Evolutionary conservation across 805 yeast genomes (phyloP).

Genomic region (Priceomyces melissophilus): DNA sequence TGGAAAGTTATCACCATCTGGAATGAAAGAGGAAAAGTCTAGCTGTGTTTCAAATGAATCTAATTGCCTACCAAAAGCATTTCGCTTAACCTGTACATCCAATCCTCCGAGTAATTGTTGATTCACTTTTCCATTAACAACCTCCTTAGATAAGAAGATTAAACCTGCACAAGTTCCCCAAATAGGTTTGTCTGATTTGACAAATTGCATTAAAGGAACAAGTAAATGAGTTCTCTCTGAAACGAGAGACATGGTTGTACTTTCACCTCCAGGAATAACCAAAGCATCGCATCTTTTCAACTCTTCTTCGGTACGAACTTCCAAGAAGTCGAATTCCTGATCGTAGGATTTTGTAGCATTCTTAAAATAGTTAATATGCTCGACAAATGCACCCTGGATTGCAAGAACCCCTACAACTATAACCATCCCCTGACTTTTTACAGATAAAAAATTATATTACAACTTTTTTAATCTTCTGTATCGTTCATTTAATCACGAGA

Average conservation of each 20-base stretch:
- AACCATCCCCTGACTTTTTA: conserved; percentile 1
- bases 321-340: conserved; percentile 31
- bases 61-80: conserved; percentile 76
- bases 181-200: conserved; percentile 50
- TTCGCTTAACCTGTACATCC: conserved; percentile 60
- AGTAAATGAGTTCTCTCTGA: conserved; percentile 63
- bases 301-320: conserved; percentile 53
- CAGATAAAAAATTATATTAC: too few species aligned
- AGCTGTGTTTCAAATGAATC: conserved; percentile 56
- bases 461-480: too few species aligned
- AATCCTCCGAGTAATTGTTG: conserved; percentile 63
- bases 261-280: conserved; percentile 72
- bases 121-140: conserved; percentile 49
- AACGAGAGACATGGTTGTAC: conserved; percentile 65
- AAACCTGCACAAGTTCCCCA: conserved; percentile 92
- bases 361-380: conserved; percentile 55
- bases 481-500: too few species aligned
- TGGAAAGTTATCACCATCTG: conserved; percentile 36
- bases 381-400: conserved; percentile 75
- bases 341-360: conserved; percentile 26
- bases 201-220: conserved; percentile 50
- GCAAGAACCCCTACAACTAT: conserved; percentile 64
- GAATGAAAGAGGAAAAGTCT: conserved; percentile 43
- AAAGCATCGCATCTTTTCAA: conserved; percentile 52
- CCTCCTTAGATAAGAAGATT: conserved; percentile 56